These are phyloP conservation scores for Beauveria rudraprayagi DNA, from an alignment of 2,329 filamentous ascomycete species.

Conservation along the genomic window DNA sequence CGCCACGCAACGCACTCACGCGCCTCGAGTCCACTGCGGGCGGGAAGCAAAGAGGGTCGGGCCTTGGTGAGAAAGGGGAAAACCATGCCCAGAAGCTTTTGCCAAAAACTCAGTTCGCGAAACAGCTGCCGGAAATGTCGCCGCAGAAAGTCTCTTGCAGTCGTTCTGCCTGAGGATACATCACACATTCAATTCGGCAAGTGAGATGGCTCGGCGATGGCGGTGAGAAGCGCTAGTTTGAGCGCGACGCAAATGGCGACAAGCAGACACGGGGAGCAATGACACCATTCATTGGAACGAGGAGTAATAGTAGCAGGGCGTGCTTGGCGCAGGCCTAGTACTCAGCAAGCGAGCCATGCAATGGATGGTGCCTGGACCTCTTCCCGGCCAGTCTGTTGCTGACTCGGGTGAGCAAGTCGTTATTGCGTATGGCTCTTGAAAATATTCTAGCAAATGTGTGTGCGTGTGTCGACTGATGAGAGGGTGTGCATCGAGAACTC, in stretches of 20 bases:
- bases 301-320: not conserved
- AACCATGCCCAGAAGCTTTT: not conserved
- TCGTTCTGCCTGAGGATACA: not conserved
- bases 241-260: not conserved
- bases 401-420: too few relatives aligned
- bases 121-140: not conserved
- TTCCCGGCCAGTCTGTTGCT: not conserved
- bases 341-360: not conserved
- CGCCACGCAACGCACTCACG: not conserved
- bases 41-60: not conserved
- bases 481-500: not conserved
- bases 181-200: not conserved
- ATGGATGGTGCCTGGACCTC: not conserved
- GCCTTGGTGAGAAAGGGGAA: not conserved
- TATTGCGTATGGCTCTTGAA: not conserved
- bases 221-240: not conserved
- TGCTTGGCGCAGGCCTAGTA: not conserved
- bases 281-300: conserved; percentile 1
- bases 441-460: not conserved
- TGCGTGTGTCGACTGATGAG: not conserved
- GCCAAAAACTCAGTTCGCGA: not conserved
- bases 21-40: not conserved
- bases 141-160: not conserved
- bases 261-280: not conserved
- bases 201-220: not conserved